phyloP scores from a whole-genome alignment of 2,329 filamentous ascomycete species.

The Mycosphaerella sp. region DNA sequence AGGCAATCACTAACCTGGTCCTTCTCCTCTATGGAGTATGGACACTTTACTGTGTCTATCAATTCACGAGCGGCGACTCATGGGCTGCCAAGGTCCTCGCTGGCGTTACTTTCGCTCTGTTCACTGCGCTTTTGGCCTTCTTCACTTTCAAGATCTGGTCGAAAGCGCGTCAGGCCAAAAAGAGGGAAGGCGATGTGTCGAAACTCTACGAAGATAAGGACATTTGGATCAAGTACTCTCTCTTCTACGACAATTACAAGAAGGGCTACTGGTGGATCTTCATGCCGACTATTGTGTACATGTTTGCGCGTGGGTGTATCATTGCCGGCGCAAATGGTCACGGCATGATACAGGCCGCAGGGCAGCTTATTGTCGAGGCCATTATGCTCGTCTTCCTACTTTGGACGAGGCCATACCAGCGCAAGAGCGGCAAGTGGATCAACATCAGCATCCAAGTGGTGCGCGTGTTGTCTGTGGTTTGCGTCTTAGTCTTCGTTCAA shows the following conservation, averaged over 20 bases:
- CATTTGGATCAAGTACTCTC: constrained; percentile 88
- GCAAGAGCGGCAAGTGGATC: constrained; percentile 83
- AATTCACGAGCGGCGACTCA: constrained; percentile 88
- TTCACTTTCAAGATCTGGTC: constrained; percentile 80
- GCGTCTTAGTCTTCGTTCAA: constrained; percentile 89
- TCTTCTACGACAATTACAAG: constrained; percentile 96
- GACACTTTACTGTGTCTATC: constrained; percentile 93
- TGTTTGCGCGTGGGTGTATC: constrained; percentile 80
- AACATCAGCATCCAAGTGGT: constrained; percentile 89
- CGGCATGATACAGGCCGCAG: constrained; percentile 72
- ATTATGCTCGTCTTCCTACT: constrained; percentile 72
- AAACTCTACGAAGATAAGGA: constrained; percentile 82
- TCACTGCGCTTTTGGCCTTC: constrained; percentile 73
- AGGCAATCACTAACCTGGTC: constrained; percentile 83
- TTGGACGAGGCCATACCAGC: constrained; percentile 80
- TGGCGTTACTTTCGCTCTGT: constrained; percentile 69
- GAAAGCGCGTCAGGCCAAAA: constrained; percentile 67
- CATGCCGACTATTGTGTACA: constrained; percentile 80
- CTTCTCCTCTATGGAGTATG: constrained; percentile 89
- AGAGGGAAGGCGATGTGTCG: constrained; percentile 63
- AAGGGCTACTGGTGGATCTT: constrained; percentile 97
- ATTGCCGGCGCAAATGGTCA: constrained; percentile 81
- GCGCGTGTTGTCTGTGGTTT: constrained; percentile 78
- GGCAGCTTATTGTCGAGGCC: constrained; percentile 74
- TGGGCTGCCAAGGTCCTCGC: constrained; percentile 86